phyloP scores from a whole-genome alignment of 768 basidiomycete genomes.

The Amanita brunnescens region DNA sequence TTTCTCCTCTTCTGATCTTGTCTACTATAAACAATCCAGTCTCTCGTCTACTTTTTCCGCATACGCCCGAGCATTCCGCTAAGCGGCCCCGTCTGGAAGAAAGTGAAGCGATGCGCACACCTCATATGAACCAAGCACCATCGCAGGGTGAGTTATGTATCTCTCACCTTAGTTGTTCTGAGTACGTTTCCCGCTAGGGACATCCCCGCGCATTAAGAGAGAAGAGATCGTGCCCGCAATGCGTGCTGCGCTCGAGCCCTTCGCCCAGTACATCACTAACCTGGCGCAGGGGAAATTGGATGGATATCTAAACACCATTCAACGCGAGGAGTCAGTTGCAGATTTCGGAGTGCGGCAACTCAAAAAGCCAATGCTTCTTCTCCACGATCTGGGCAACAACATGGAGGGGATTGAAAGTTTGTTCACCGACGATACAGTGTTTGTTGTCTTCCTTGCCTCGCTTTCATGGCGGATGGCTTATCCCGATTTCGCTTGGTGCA shows the following conservation, averaged over 20 bases:
- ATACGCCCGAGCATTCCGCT: neutral
- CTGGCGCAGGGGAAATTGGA: constrained; percentile 4
- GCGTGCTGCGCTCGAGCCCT: constrained; percentile 8
- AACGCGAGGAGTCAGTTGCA: constrained; percentile 2
- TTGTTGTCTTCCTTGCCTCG: constrained; percentile 6
- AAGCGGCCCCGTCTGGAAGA: constrained; percentile 6
- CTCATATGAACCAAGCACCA: neutral
- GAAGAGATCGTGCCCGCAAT: constrained; percentile 7
- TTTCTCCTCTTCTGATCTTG: too few relatives aligned
- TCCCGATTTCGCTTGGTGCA: neutral
- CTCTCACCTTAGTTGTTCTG: constrained; percentile 2
- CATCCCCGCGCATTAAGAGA: constrained; percentile 4
- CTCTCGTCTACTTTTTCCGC: neutral
- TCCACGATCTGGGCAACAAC: constrained; percentile 10
- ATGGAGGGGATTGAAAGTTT: constrained; percentile 6
- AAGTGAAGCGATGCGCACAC: neutral
- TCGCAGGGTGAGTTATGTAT: constrained; percentile 1
- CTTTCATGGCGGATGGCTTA: neutral
- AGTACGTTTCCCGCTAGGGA: neutral
- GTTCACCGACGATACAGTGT: constrained; percentile 9
- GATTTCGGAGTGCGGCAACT: constrained; percentile 1
- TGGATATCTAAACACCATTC: constrained; percentile 5
- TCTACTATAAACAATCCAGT: neutral
- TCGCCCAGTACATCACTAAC: neutral
- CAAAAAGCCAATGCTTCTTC: constrained; percentile 9